Conservation (phyloP, 164 flowering plant species). For the Magnolia kwangsiensis region DNA sequence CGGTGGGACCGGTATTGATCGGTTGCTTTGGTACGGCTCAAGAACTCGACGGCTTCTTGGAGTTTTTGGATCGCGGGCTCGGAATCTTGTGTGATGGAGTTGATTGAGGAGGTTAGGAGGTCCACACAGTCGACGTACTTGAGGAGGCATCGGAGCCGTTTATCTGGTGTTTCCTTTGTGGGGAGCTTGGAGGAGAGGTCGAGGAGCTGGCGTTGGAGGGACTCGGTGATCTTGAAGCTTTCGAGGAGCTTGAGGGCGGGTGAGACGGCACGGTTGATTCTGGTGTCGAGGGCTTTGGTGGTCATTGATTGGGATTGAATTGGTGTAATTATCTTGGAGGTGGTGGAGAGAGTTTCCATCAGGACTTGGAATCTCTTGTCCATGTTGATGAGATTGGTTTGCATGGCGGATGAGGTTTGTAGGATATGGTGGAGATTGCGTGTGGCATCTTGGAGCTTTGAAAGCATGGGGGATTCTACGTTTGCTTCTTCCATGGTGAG, state of each 20-base stretch:
- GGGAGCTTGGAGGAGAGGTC: conserved; percentile 31
- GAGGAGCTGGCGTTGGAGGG: conserved; percentile 48
- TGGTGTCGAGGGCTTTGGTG: conserved; percentile 54
- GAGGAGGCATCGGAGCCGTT: conserved; percentile 33
- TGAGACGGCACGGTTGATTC: conserved; percentile 62
- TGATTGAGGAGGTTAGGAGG: conserved; percentile 34
- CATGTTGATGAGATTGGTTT: conserved; percentile 31
- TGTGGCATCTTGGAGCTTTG: conserved; percentile 40
- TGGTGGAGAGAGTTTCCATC: conserved; percentile 28
- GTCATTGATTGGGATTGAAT: conserved; percentile 57
- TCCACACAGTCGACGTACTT: conserved; percentile 51
- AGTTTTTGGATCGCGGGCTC: conserved; percentile 66
- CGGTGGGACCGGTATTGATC: conserved; percentile 46
- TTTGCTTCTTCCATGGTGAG: conserved; percentile 1
- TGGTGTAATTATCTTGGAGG: conserved; percentile 47
- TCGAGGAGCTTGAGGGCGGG: conserved; percentile 55
- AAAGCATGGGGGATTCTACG: conserved; percentile 19
- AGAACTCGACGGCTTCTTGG: conserved; percentile 73
- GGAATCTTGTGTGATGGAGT: conserved; percentile 36
- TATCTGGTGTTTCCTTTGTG: conserved; percentile 15
- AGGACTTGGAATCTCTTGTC: conserved; percentile 34
- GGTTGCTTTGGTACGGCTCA: conserved; percentile 71
- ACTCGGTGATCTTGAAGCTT: conserved; percentile 48
- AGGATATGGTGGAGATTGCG: conserved; percentile 45
- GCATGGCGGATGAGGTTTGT: conserved; percentile 27